Evolutionary conservation across 768 basidiomycete genomes (phyloP), one percentile per base, ranked within the genome.

Genomic region (Chalciporus piperatus): DNA sequence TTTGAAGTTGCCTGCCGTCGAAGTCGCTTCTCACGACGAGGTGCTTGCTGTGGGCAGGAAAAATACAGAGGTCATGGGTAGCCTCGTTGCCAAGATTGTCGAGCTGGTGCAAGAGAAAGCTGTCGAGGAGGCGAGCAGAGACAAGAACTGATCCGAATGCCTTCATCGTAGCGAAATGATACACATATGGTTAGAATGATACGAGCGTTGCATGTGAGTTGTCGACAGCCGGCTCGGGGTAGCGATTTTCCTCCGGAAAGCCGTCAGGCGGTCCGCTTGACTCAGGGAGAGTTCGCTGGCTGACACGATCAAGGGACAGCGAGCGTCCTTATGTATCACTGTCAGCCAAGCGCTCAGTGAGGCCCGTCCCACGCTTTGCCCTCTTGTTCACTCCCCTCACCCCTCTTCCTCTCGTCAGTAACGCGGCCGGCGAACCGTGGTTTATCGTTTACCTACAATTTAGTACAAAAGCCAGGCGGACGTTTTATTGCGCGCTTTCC

Each of bases 11-110:
- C 73, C 76, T 3, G 55, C 62, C 5, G 68, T 68, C 3, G 70
- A 75, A 47, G 74, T 76, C 7, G 86, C 91, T 4, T 85, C 86
- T 19, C 91, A 93, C 59, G 87, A 82, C 10, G 91, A 94, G 64
- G 92, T 94, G 14, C 69, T 95, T 13, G 68, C 69, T 11, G 73
- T 81, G 22, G 85, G 90, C 11, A 79, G 69, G 59, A 70, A 76
- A 61, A 90, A 88, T 67, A 87, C 83, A 3, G 82, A 85, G 27
- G 75, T 84, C 30, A 83, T 95, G 82, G 81, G 80, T 67, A 69
- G 66, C 45, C 69, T 95, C 37, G 89, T 95, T 9, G 81, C 81
- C 52, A 74, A 70, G 58, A 77, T 92, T 16, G 80, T 89, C 12
- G 77, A 77, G 47, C 66, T 71, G 11, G 59, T 71, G 35, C 65